These are phyloP conservation scores for Psophocarpus tetragonolobus DNA, from an alignment of 306 rosid genomes.

Conservation along the genomic window DNA sequence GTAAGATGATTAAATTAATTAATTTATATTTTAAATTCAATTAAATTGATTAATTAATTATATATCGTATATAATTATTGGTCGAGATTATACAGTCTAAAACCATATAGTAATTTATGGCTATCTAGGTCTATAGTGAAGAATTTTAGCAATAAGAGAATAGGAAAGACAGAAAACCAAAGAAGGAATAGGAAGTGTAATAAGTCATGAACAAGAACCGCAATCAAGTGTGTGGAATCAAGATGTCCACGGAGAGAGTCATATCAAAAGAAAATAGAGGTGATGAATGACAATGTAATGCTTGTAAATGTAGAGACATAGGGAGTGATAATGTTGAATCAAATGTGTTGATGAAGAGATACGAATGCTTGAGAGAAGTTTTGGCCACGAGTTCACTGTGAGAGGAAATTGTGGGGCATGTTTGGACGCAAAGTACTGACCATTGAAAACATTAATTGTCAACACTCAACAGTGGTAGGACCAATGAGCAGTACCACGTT, in stretches of 20 bases:
- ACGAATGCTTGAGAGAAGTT: conserved; percentile 26
- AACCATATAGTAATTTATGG: no score
- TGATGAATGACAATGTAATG: conserved; percentile 29
- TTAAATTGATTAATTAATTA: no score
- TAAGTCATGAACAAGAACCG: conserved; percentile 41
- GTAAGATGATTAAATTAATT: no score
- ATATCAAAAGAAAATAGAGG: conserved; percentile 29
- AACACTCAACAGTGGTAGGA: conserved; percentile 21
- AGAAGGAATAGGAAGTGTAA: conserved; percentile 21
- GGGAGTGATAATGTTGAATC: conserved; percentile 41
- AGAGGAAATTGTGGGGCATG: conserved; percentile 4
- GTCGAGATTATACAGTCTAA: no score
- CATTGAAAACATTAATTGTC: conserved; percentile 13
- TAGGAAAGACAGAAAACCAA: conserved; percentile 14
- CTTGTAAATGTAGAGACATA: conserved; percentile 42
- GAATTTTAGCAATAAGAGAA: not conserved
- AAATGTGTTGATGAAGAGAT: conserved; percentile 19
- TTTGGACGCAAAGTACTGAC: conserved; percentile 6
- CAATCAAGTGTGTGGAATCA: conserved; percentile 36
- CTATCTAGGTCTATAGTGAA: no score
- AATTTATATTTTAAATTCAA: no score
- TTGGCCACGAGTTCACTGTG: not conserved
- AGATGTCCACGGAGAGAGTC: conserved; percentile 25
- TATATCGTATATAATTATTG: no score
- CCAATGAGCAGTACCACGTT: conserved; percentile 16